Evolutionary conservation across 305 asterid species (phyloP).

Genomic region (Rubia peregrina): DNA sequence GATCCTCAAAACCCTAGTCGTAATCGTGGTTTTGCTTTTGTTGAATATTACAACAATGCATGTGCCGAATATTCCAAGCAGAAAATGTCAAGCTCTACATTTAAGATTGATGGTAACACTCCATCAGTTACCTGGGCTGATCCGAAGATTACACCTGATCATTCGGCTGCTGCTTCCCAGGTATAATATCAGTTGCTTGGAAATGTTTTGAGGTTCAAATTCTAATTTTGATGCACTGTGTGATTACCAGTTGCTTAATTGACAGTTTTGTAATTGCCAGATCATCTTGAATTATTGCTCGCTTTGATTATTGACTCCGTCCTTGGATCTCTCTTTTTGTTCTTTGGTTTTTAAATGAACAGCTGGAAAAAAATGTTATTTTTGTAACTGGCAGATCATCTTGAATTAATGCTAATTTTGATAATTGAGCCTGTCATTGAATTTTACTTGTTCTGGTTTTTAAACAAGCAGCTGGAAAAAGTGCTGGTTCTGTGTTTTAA

Average conservation of each 20-base stretch:
- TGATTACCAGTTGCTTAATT: not conserved
- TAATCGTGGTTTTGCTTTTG: conserved; percentile 93
- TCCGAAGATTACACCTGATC: conserved; percentile 79
- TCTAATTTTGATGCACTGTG: not conserved
- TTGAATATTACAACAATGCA: conserved; percentile 90
- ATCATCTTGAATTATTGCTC: not conserved
- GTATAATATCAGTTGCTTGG: conserved; percentile 28
- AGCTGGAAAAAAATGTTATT: not conserved
- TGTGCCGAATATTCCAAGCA: conserved; percentile 94
- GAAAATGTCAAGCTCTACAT: conserved; percentile 53
- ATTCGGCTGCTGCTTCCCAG: conserved; percentile 82
- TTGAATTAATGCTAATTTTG: not conserved
- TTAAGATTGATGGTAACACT: conserved; percentile 72
- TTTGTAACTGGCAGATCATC: not conserved
- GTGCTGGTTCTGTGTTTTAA: not conserved
- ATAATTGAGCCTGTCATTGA: not conserved
- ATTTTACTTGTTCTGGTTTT: not conserved
- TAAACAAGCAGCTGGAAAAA: not conserved
- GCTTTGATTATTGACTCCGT: too few relatives aligned
- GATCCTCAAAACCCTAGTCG: conserved; percentile 81
- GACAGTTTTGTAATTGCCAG: not conserved
- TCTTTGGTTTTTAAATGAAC: too few relatives aligned
- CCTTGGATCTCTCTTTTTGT: too few relatives aligned
- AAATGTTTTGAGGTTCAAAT: conserved; percentile 4
- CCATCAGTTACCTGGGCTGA: conserved; percentile 98